Conservation (phyloP, 2,329 filamentous ascomycete species). For the Epichloe typhina region DNA sequence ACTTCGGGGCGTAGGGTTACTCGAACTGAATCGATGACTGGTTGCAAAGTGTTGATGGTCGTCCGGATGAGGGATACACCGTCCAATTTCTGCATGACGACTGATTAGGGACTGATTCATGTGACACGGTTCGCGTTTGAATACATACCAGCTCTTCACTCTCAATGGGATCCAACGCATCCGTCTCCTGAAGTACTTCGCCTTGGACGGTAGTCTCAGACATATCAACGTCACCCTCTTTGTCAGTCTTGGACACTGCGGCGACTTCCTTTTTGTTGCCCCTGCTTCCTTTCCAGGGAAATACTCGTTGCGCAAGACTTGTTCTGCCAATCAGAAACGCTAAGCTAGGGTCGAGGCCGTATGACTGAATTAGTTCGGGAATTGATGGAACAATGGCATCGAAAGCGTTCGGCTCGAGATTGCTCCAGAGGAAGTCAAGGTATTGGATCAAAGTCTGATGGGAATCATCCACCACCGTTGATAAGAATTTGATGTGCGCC, state of each 20-base stretch:
- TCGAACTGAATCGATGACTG: conserved; percentile 57
- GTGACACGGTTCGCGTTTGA: conserved; percentile 1
- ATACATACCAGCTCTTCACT: conserved; percentile 21
- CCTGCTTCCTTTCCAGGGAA: conserved; percentile 23
- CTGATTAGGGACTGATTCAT: conserved; percentile 12
- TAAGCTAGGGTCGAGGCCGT: conserved; percentile 64
- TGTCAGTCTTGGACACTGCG: conserved; percentile 24
- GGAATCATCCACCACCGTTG: conserved; percentile 80
- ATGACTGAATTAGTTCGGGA: conserved; percentile 59
- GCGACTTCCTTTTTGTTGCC: conserved; percentile 17
- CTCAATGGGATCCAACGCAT: conserved; percentile 14
- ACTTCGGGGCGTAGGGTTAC: conserved; percentile 46
- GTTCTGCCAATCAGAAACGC: conserved; percentile 75
- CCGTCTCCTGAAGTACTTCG: conserved; percentile 14
- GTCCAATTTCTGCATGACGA: conserved; percentile 19
- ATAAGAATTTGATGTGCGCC: conserved; percentile 77
- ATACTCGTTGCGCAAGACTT: conserved; percentile 56
- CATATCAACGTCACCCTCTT: conserved; percentile 47
- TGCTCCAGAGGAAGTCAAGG: conserved; percentile 74
- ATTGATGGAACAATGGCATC: conserved; percentile 66
- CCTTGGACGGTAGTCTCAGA: conserved; percentile 20
- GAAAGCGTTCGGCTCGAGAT: conserved; percentile 63
- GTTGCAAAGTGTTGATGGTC: conserved; percentile 39
- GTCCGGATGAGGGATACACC: conserved; percentile 20
- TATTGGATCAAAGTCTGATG: conserved; percentile 79